Conservation (phyloP, 2,329 filamentous ascomycete genomes). For the Ophiostoma quercus region DNA sequence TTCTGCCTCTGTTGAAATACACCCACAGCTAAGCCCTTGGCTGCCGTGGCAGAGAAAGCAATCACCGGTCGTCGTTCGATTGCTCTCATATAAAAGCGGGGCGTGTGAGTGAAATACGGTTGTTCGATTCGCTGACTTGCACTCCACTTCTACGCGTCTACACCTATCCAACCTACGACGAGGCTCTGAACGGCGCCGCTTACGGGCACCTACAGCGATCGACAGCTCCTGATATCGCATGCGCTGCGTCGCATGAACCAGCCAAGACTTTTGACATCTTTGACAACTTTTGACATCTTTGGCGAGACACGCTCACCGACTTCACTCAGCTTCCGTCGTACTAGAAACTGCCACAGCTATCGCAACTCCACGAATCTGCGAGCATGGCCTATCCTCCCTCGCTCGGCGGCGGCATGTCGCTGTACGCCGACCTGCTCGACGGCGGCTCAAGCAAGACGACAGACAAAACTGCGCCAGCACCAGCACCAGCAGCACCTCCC, state of each 20-base stretch:
- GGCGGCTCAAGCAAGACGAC: slow-evolving; percentile 51
- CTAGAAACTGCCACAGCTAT: background rate
- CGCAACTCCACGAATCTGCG: background rate
- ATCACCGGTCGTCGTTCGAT: background rate
- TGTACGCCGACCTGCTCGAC: slow-evolving; percentile 81
- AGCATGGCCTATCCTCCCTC: slow-evolving; percentile 34
- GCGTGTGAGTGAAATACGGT: too few relatives aligned
- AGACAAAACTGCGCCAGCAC: background rate
- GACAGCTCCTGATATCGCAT: background rate
- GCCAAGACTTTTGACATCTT: slow-evolving; percentile 2
- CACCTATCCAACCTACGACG: too few relatives aligned
- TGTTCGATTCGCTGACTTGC: background rate
- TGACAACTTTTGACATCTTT: background rate
- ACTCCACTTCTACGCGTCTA: too few relatives aligned
- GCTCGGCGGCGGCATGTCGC: slow-evolving; percentile 55
- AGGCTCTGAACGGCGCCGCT: background rate
- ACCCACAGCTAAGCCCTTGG: slow-evolving; percentile 4
- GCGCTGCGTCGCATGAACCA: background rate
- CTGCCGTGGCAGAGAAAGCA: background rate
- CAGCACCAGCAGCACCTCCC: slow-evolving; percentile 37
- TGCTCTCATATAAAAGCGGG: too few relatives aligned
- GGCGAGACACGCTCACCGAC: background rate
- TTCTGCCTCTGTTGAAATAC: too few relatives aligned
- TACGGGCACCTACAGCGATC: slow-evolving; percentile 6
- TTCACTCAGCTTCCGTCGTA: background rate